Evolutionary conservation across 2,329 filamentous ascomycete species (phyloP).

Genomic region (Ceratocystis alfenasii): DNA sequence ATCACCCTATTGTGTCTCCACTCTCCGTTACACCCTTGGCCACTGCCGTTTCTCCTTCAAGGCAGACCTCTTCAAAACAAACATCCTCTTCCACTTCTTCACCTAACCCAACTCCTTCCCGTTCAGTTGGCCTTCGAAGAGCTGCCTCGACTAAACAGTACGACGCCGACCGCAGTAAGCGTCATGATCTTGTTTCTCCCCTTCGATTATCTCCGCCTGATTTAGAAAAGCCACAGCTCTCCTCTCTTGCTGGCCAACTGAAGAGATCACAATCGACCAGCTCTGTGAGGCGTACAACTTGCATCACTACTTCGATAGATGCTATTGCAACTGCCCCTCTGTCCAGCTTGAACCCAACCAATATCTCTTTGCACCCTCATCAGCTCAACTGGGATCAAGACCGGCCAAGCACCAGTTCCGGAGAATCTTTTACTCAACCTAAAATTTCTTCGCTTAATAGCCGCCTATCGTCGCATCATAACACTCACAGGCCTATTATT

Average conservation of each 20-base stretch:
- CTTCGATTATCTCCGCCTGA: conserved; percentile 21
- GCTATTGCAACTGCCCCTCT: background rate
- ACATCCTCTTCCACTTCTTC: background rate
- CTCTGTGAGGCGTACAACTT: background rate
- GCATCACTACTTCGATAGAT: background rate
- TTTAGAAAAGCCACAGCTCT: conserved; percentile 3
- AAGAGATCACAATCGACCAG: conserved; percentile 13
- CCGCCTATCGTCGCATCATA: background rate
- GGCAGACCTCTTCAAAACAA: background rate
- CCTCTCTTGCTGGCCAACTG: conserved; percentile 1
- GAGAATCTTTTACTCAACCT: conserved; percentile 5
- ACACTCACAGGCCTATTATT: background rate
- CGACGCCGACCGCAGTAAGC: conserved; percentile 19
- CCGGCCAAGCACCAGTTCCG: conserved; percentile 10
- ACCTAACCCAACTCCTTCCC: background rate
- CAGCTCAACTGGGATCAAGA: background rate
- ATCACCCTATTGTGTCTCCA: background rate
- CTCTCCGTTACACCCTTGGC: background rate
- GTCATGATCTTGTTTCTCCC: conserved; percentile 20
- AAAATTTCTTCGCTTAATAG: background rate
- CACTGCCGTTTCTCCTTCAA: background rate
- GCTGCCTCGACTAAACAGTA: conserved; percentile 21
- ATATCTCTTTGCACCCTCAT: background rate
- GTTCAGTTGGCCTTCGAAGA: conserved; percentile 15
- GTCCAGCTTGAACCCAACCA: background rate